phyloP scores from a whole-genome alignment of 805 yeast genomes.

The Blastobotrys parvus region DNA sequence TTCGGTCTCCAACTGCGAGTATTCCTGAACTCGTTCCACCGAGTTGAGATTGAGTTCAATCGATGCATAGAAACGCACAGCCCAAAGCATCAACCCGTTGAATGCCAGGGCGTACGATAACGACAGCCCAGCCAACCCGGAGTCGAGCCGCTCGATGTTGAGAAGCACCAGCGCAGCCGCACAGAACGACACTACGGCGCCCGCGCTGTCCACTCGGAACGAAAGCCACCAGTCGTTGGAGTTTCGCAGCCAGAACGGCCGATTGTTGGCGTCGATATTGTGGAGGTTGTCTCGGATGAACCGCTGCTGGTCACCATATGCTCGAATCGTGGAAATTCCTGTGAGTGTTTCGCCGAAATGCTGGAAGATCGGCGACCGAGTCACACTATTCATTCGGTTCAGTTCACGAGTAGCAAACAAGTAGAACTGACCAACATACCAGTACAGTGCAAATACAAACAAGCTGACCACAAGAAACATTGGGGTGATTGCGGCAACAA shows the following conservation, averaged over 20 bases:
- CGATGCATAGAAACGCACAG: slow-evolving; percentile 81
- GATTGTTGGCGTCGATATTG: slow-evolving; percentile 75
- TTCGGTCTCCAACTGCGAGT: slow-evolving; percentile 76
- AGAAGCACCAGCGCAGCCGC: slow-evolving; percentile 72
- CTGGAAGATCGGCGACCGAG: slow-evolving; percentile 93
- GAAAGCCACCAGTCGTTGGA: slow-evolving; percentile 91
- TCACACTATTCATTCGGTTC: slow-evolving; percentile 79
- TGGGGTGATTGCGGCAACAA: slow-evolving; percentile 79
- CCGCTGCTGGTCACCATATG: slow-evolving; percentile 85
- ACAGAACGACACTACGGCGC: slow-evolving; percentile 71
- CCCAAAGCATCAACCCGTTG: slow-evolving; percentile 84
- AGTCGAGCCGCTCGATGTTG: slow-evolving; percentile 60
- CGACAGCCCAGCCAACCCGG: slow-evolving; percentile 94
- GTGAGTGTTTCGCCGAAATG: slow-evolving; percentile 89
- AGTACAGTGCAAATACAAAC: slow-evolving; percentile 53
- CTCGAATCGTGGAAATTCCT: slow-evolving; percentile 92
- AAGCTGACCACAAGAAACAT: slow-evolving; percentile 70
- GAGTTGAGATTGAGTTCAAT: slow-evolving; percentile 97
- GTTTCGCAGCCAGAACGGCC: slow-evolving; percentile 94
- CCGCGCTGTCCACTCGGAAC: slow-evolving; percentile 74
- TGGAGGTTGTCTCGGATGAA: slow-evolving; percentile 74
- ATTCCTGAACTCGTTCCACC: slow-evolving; percentile 88
- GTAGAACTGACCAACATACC: slow-evolving; percentile 45
- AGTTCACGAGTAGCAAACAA: slow-evolving; percentile 80
- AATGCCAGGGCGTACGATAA: slow-evolving; percentile 85